These are phyloP conservation scores for Centella asiatica DNA, from an alignment of 129 eudicot genomes.

Conservation along the genomic window DNA sequence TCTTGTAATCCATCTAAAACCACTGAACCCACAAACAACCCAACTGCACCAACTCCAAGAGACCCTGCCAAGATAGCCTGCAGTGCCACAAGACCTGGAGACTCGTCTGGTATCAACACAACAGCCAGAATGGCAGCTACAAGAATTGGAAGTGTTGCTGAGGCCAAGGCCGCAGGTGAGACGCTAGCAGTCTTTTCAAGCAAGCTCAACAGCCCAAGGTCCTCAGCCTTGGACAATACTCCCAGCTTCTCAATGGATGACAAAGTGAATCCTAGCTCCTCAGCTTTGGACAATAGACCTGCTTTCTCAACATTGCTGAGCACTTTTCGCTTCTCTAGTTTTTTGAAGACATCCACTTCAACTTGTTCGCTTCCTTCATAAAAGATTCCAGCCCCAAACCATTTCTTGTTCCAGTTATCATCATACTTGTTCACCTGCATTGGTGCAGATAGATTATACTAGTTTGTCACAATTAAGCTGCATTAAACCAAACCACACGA, in stretches of 20 bases:
- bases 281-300: slow-evolving; percentile 79
- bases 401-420: slow-evolving; percentile 59
- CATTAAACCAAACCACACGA: neutral
- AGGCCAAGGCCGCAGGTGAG: slow-evolving; percentile 72
- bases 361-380: slow-evolving; percentile 78
- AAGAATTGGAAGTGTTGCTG: slow-evolving; percentile 56
- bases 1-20: slow-evolving; percentile 88
- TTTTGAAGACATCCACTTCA: slow-evolving; percentile 81
- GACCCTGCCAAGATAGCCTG: slow-evolving; percentile 50
- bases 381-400: slow-evolving; percentile 93
- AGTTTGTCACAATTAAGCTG: neutral
- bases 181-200: slow-evolving; percentile 50
- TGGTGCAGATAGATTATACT: neutral
- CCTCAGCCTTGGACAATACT: slow-evolving; percentile 81
- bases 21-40: slow-evolving; percentile 67
- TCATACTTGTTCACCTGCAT: slow-evolving; percentile 88
- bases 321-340: slow-evolving; percentile 75
- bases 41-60: slow-evolving; percentile 59
- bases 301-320: slow-evolving; percentile 85
- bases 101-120: slow-evolving; percentile 74
- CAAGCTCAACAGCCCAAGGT: slow-evolving; percentile 74
- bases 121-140: slow-evolving; percentile 56
- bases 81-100: slow-evolving; percentile 51
- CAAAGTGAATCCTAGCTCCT: slow-evolving; percentile 68
- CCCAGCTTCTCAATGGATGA: slow-evolving; percentile 91